phyloP scores from a whole-genome alignment of 805 yeast genomes.

The Cyberlindnera amylophila region DNA sequence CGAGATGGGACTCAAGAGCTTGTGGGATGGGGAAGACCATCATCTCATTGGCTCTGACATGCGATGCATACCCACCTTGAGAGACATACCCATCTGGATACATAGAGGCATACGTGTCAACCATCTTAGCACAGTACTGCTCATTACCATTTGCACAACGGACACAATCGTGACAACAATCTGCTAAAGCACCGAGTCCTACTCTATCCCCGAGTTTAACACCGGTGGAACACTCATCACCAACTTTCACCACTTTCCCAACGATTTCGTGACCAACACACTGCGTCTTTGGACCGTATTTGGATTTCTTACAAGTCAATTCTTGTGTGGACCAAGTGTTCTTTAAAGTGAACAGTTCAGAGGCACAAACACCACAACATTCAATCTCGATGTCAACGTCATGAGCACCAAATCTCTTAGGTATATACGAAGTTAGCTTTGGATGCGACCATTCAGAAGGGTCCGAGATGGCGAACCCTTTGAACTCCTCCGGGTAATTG shows the following conservation, averaged over 20 bases:
- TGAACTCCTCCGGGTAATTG: slow-evolving; percentile 42
- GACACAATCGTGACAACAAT: slow-evolving; percentile 57
- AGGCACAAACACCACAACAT: slow-evolving; percentile 67
- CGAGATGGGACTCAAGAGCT: slow-evolving; percentile 44
- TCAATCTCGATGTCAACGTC: slow-evolving; percentile 58
- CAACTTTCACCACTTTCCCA: slow-evolving; percentile 57
- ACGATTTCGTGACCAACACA: slow-evolving; percentile 70
- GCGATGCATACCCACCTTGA: slow-evolving; percentile 73
- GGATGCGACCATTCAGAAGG: slow-evolving; percentile 54
- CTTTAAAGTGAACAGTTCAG: slow-evolving; percentile 50
- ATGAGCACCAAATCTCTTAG: slow-evolving; percentile 39
- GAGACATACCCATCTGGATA: slow-evolving; percentile 45
- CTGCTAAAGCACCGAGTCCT: slow-evolving; percentile 72
- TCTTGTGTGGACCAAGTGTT: slow-evolving; percentile 45
- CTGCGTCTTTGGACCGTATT: slow-evolving; percentile 35
- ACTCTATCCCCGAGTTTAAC: slow-evolving; percentile 69
- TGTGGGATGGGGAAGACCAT: slow-evolving; percentile 65
- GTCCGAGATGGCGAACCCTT: slow-evolving; percentile 55
- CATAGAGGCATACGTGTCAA: slow-evolving; percentile 47
- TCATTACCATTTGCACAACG: slow-evolving; percentile 55
- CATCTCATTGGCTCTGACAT: slow-evolving; percentile 58
- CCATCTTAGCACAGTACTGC: slow-evolving; percentile 47
- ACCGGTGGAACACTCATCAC: slow-evolving; percentile 44
- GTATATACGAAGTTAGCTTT: slow-evolving; percentile 44
- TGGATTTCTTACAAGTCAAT: slow-evolving; percentile 21